Evolutionary conservation across 1,284 basidiomycete genomes (phyloP).

Genomic region (Hemileia vastatrix): DNA sequence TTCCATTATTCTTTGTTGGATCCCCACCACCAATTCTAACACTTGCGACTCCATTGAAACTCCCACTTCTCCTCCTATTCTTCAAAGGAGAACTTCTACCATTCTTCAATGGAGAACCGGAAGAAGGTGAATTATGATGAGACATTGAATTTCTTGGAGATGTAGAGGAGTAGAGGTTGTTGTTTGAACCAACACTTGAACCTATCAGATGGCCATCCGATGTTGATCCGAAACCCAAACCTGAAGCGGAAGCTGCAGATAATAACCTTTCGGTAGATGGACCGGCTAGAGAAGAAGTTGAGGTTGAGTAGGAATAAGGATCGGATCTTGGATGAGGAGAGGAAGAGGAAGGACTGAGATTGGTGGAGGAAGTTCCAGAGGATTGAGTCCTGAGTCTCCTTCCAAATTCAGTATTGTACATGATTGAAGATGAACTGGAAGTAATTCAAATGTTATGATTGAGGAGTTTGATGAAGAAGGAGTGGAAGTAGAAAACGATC

Average conservation of each 20-base stretch:
- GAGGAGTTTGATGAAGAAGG: too few species aligned
- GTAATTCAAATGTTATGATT: too few species aligned
- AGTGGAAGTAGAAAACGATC: too few species aligned
- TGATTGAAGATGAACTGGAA: too few species aligned
- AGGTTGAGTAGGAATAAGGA: not conserved
- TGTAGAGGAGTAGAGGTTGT: not conserved
- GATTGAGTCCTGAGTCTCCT: too few species aligned
- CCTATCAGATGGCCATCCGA: not conserved
- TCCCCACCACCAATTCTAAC: too few species aligned
- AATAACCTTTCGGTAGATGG: not conserved
- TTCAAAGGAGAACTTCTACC: not conserved
- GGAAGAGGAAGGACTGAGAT: constrained; percentile 7
- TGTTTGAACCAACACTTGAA: not conserved
- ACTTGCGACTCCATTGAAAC: too few species aligned
- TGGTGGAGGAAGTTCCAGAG: constrained; percentile 27
- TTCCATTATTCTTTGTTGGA: too few species aligned
- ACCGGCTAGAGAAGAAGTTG: not conserved
- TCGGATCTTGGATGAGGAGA: not conserved
- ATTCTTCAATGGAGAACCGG: not conserved
- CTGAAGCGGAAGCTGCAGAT: not conserved
- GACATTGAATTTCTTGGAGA: not conserved
- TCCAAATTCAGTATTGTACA: too few species aligned
- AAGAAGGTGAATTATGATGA: not conserved
- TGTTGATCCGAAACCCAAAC: not conserved
- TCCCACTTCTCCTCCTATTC: not conserved